Percentiles rank a stretch among this genome's conserved stretches.
These are phyloP conservation scores for Penicillium brevicompactum DNA, from an alignment of 2,329 filamentous ascomycete genomes.

Conservation along the genomic window DNA sequence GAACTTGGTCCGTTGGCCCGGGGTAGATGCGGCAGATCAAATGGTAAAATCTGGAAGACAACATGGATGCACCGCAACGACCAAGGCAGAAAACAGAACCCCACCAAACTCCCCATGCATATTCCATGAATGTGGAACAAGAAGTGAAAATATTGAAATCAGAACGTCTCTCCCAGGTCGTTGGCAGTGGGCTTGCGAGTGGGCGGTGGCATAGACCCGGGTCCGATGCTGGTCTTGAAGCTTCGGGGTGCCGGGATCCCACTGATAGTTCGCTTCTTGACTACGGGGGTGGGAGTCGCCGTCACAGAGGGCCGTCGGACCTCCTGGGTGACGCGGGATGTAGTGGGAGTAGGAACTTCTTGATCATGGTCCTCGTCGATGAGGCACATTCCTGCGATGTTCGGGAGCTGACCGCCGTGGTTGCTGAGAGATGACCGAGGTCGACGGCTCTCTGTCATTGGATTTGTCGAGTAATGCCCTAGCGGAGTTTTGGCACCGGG, in stretches of 20 bases:
- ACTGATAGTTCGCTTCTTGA: conserved; percentile 57
- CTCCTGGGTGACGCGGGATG: conserved; percentile 36
- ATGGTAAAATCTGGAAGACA: conserved; percentile 2
- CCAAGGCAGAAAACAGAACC: not conserved
- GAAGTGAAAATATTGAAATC: conserved; percentile 17
- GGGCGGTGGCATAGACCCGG: conserved; percentile 52
- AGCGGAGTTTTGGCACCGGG: conserved; percentile 65
- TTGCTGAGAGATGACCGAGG: conserved; percentile 73
- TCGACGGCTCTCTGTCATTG: conserved; percentile 55
- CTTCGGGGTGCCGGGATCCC: conserved; percentile 45
- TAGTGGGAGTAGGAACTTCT: conserved; percentile 49
- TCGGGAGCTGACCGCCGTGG: conserved; percentile 57
- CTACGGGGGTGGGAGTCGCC: conserved; percentile 41
- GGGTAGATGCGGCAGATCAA: conserved; percentile 1
- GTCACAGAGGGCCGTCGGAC: conserved; percentile 51
- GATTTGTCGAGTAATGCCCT: conserved; percentile 54
- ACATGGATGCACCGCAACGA: not conserved
- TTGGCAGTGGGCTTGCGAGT: conserved; percentile 53
- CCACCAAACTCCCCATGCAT: not conserved
- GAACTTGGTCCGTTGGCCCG: not conserved
- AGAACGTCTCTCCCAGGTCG: conserved; percentile 62
- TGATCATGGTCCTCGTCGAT: conserved; percentile 55
- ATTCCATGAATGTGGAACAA: not conserved
- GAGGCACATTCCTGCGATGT: conserved; percentile 57
- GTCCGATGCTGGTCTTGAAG: conserved; percentile 42